Evolutionary conservation across 257 asterid species (phyloP), one percentile per base, ranked within the genome.

Genomic region (Nicotiana tabacum): DNA sequence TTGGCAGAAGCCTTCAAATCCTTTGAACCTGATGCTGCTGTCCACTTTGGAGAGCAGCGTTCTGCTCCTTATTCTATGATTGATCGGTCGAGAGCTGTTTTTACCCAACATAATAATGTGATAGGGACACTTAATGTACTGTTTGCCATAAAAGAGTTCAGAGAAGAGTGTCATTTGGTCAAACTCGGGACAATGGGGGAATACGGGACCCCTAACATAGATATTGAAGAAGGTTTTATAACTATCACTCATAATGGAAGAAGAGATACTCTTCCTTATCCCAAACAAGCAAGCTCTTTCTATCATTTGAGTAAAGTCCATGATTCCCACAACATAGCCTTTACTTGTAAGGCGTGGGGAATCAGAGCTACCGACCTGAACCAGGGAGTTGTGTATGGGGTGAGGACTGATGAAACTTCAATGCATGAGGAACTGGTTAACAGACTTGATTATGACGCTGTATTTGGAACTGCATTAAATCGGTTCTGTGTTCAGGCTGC

Each of bases 141-240:
- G 37, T 94, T 96, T 68, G 99, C 99, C 17, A 94, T 94, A 56
- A 96, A 96, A 83, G 99, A 96, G 85, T 94, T 85, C 33, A 87
- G 91, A 16, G 98, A 93, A 72, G 98, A 96, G 85, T 96, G 99
- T 83, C 99, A 96, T 88, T 90, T 96, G 3, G 98, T 96, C 89
- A 96, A 96, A 84, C 98, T 96, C 16, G 99, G 98, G 76, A 96
- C 99, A 48, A 96, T 96, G 99, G 99, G 99, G n/a, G 99, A 96
- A 68, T 96, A 96, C 24, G 99, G 99, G 11, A 96, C 98, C 33
- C 99, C 99, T 4, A 96, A 96, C 64, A 96, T 96, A 77, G 98
- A 96, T 74, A 96, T 96, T 7, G 99, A 96, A 84, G 99, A 96
- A 85, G 99, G 99, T n/a, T 96, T 81, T 77, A 87, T 96, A 81